A percentile compares a stretch with the other conserved stretches of the same genome.
These are phyloP conservation scores for Penicillium crystallinum DNA, from an alignment of 495 filamentous ascomycete species.

Conservation along the genomic window DNA sequence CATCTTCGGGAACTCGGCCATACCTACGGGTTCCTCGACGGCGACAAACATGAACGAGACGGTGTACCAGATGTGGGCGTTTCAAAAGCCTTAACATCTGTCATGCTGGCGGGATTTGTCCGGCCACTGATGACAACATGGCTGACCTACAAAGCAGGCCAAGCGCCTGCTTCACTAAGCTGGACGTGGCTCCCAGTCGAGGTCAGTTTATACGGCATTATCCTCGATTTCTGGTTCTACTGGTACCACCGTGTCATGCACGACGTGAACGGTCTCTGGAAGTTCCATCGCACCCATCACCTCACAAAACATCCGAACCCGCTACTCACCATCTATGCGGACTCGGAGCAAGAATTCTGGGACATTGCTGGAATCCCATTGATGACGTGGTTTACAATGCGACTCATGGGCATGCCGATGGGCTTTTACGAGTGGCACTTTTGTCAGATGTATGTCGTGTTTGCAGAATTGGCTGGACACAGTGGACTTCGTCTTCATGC, in stretches of 20 bases:
- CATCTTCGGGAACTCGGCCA: conserved; percentile 27
- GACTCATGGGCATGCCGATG: conserved; percentile 31
- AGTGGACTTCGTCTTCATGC: conserved; percentile 31
- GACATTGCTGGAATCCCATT: conserved; percentile 34
- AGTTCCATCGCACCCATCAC: conserved; percentile 39
- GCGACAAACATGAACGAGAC: conserved; percentile 34
- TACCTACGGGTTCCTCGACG: conserved; percentile 31
- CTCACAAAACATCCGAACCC: conserved; percentile 39
- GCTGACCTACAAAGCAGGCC: conserved; percentile 14
- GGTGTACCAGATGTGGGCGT: conserved; percentile 36
- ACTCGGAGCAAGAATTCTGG: conserved; percentile 35
- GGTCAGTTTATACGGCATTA: conserved; percentile 30
- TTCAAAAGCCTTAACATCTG: conserved; percentile 24
- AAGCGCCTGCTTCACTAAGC: no score
- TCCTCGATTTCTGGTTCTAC: conserved; percentile 42
- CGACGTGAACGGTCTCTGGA: conserved; percentile 29
- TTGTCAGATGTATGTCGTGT: conserved; percentile 35
- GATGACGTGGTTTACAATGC: conserved; percentile 30
- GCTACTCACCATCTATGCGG: conserved; percentile 31
- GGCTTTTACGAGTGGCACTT: conserved; percentile 41
- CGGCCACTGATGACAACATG: conserved; percentile 22
- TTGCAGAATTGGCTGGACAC: conserved; percentile 33
- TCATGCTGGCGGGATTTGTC: no score
- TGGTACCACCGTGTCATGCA: conserved; percentile 39
- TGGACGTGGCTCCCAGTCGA: conserved; percentile 29